phyloP scores from a whole-genome alignment of 306 rosid species.

The Malus sylvestris region DNA sequence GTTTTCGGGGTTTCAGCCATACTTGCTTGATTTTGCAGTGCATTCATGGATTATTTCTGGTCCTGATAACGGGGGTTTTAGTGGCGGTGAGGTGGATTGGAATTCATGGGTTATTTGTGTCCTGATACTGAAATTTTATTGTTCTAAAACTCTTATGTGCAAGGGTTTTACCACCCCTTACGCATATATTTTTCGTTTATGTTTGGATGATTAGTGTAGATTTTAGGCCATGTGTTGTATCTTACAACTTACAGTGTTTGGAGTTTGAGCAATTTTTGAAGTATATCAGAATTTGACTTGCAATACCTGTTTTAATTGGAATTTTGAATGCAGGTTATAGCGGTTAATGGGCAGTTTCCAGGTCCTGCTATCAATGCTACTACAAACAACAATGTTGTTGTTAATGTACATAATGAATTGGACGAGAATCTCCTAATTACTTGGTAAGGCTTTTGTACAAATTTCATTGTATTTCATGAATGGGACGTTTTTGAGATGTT shows the following conservation, averaged over 20 bases:
- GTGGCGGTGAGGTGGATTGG: no score
- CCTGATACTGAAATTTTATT: not conserved
- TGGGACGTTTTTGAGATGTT: slow-evolving; percentile 3
- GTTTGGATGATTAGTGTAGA: not conserved
- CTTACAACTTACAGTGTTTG: not conserved
- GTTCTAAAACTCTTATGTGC: not conserved
- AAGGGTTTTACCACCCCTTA: not conserved
- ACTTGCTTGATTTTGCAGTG: not conserved
- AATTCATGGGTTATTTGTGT: not conserved
- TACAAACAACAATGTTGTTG: slow-evolving; percentile 59
- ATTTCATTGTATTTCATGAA: not conserved
- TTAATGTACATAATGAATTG: slow-evolving; percentile 61
- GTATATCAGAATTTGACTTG: not conserved
- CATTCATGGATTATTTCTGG: not conserved
- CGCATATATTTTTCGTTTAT: not conserved
- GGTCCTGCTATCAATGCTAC: slow-evolving; percentile 70
- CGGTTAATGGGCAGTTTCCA: slow-evolving; percentile 65
- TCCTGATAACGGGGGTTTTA: not conserved
- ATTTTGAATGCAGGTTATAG: slow-evolving; percentile 57
- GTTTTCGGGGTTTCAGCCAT: not conserved
- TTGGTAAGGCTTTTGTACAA: slow-evolving; percentile 45
- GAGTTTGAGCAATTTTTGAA: slow-evolving; percentile 1
- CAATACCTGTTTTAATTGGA: not conserved
- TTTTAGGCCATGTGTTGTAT: not conserved
- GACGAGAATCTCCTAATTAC: slow-evolving; percentile 70